Evolutionary conservation across 163 green algal species (phyloP).

Genomic region (Picocystis sp.): DNA sequence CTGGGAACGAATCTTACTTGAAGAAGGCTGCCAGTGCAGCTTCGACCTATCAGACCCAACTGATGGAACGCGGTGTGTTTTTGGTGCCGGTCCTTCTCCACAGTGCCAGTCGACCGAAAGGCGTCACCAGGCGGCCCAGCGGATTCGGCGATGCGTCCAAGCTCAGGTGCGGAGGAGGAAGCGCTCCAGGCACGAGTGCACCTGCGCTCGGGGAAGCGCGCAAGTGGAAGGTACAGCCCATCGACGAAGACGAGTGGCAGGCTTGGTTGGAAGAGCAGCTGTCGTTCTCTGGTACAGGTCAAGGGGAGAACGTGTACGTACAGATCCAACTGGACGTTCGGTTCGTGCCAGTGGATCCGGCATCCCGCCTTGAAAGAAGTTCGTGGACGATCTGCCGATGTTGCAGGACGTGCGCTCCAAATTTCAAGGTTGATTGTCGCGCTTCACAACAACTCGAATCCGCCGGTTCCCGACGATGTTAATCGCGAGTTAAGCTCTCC

Average conservation of each 20-base stretch:
- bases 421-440: conserved; percentile 10
- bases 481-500: too few species aligned
- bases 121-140: background rate
- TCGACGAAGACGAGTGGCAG: background rate
- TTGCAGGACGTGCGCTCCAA: conserved; percentile 45
- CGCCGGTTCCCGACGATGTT: too few species aligned
- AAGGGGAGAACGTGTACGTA: conserved; percentile 13
- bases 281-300: background rate
- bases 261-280: conserved; percentile 1
- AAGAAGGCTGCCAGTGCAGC: conserved; percentile 32
- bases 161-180: conserved; percentile 2
- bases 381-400: conserved; percentile 49
- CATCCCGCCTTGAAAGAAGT: conserved; percentile 42
- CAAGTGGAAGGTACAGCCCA: background rate
- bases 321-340: conserved; percentile 70
- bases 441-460: too few species aligned
- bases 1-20: conserved; percentile 24
- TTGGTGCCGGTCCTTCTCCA: conserved; percentile 20
- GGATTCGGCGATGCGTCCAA: background rate
- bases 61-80: conserved; percentile 46
- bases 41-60: conserved; percentile 22
- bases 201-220: background rate
- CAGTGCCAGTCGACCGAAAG: background rate
- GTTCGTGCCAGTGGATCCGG: conserved; percentile 51
- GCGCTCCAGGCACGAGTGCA: conserved; percentile 9